Evolutionary conservation across 2,329 filamentous ascomycete species (phyloP).

Genomic region (Cercospora nicotianae): DNA sequence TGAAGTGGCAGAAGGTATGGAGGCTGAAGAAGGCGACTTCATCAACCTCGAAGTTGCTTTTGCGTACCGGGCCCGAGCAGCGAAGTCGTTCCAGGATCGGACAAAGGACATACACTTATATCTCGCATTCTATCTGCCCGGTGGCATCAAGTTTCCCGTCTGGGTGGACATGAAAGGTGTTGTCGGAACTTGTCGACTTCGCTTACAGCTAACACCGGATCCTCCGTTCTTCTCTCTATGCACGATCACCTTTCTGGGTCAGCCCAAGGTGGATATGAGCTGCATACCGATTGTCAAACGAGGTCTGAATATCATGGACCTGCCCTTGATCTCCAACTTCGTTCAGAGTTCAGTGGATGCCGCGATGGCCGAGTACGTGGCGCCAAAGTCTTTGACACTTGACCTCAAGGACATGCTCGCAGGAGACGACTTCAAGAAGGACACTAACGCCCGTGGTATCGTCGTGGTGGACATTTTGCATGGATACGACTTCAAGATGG

Average conservation of each 20-base stretch:
- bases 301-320: constrained; percentile 71
- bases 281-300: constrained; percentile 70
- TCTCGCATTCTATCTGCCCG: constrained; percentile 64
- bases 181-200: constrained; percentile 67
- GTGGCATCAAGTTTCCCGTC: constrained; percentile 58
- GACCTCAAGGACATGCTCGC: constrained; percentile 76
- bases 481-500: constrained; percentile 70
- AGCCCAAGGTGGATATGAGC: constrained; percentile 69
- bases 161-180: constrained; percentile 75
- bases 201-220: constrained; percentile 72
- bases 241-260: constrained; percentile 72
- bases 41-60: constrained; percentile 75
- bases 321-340: constrained; percentile 72
- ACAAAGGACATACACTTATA: constrained; percentile 72
- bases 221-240: constrained; percentile 75
- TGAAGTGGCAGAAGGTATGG: constrained; percentile 60
- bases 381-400: constrained; percentile 71
- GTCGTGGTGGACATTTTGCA: constrained; percentile 66
- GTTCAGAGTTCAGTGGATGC: constrained; percentile 74
- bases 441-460: constrained; percentile 64
- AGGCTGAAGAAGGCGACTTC: constrained; percentile 75
- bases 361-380: constrained; percentile 72
- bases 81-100: constrained; percentile 60
- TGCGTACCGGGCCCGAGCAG: constrained; percentile 65
- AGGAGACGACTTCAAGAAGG: constrained; percentile 77